Base-by-base conservation (phyloP, 2,329 filamentous ascomycete genomes). In the Myriosclerotinia scirpicola region DNA sequence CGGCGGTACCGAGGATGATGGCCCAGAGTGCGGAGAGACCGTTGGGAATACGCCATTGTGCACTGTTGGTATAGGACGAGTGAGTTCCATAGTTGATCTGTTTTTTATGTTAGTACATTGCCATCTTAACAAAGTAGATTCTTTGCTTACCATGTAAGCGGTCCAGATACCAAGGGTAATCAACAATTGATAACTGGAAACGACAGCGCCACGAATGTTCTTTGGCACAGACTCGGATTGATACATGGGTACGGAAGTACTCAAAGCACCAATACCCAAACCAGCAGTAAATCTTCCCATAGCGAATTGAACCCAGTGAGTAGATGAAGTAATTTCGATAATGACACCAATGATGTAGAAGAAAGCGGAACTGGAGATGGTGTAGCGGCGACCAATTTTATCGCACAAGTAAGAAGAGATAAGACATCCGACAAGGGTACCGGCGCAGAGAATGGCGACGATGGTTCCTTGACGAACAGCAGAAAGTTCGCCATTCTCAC, bases 151-250 rank as follows among this genome's bases (percentile, higher is more conserved):
- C 76, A 84, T 81, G 72, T 85, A 83, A 48, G 82, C 80, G 34
- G 78, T 79, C 80, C 82, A 87, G 75, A 91, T 90, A 58, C 88
- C 88, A 38, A 90, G 79, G 0, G 88, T 90, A 74, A 90, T 87
- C 75, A 89, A 85, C 3, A 90, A 82, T 79, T 90, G 88, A 76
- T 90, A 90, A 62, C 82, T 84, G 1, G 84, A 82, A 38, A 90
- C 83, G 50, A 90, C 80, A 8, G 86, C 81, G 72, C 87, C 87
- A 71, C 88, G 84, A 61, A 90, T 84, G 67, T 86, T 83, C 68
- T 86, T 82, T 0, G 88, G 88, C 3, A 85, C 84, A 66, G 83
- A 87, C 76, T 91, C 88, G 20, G 83, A 85, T 75, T 90, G 87
- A 72, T 90, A 90, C 85, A 91, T 87, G 58, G 86, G 86, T 1